Percentiles rank a stretch among this genome's conserved stretches.
Evolutionary conservation across 2,329 filamentous ascomycete species (phyloP).

Genomic region (Gaeumannomyces tritici): DNA sequence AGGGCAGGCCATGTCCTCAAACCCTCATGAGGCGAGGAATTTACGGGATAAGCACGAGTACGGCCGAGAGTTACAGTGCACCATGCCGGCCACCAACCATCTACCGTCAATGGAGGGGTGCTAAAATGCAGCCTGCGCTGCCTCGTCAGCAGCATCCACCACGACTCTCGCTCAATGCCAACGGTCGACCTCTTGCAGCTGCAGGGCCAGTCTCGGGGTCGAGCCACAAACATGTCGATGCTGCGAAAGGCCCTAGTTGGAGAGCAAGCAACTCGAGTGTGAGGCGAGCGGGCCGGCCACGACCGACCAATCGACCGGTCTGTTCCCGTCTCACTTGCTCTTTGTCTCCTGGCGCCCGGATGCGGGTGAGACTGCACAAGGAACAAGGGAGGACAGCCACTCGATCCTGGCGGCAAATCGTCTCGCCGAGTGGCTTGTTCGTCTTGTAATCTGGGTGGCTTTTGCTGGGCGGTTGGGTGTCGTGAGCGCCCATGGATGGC

Average conservation of each 20-base stretch:
- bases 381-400: no score
- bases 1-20: no score
- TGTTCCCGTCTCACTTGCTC: not conserved
- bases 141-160: not conserved
- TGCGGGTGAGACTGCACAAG: slow-evolving; percentile 3
- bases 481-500: no score
- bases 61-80: not conserved
- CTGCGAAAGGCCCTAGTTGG: not conserved
- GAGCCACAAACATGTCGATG: not conserved
- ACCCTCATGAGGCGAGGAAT: no score
- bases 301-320: not conserved
- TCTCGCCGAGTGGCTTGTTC: no score
- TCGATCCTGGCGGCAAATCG: no score
- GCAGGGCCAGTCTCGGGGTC: not conserved
- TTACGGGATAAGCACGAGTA: no score
- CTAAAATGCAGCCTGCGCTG: not conserved
- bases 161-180: not conserved
- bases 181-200: not conserved
- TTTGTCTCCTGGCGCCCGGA: not conserved
- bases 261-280: not conserved
- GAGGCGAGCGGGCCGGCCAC: not conserved
- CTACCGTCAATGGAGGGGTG: no score
- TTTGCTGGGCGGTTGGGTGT: no score
- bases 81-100: no score
- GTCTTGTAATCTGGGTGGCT: no score